A percentile compares a stretch with the other conserved stretches of the same genome.
Conservation (phyloP, 163 green algal genomes). For the Prototheca wickerhamii region DNA sequence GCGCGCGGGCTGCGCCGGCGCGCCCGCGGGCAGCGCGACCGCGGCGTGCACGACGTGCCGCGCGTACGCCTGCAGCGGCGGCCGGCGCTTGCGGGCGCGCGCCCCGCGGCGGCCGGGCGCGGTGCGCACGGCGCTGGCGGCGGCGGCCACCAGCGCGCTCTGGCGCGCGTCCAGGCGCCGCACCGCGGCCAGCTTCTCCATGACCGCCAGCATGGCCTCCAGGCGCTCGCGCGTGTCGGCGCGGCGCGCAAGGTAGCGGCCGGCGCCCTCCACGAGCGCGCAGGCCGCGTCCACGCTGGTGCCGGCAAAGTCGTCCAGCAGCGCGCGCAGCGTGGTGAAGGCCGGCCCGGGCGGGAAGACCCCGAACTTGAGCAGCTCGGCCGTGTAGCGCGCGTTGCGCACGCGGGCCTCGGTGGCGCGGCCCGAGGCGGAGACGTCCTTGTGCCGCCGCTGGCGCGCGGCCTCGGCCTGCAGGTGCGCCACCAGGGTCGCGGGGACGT, state of each 20-base stretch:
- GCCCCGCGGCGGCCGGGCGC: background rate
- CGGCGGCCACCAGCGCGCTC: constrained; percentile 67
- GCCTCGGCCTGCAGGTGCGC: constrained; percentile 58
- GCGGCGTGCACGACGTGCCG: constrained; percentile 70
- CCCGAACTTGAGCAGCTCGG: constrained; percentile 81
- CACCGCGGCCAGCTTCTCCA: constrained; percentile 75
- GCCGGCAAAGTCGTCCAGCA: constrained; percentile 46
- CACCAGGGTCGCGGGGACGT: constrained; percentile 41
- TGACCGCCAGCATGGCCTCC: constrained; percentile 72
- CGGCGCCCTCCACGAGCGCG: constrained; percentile 76
- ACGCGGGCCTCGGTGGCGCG: constrained; percentile 65
- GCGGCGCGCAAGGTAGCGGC: constrained; percentile 64
- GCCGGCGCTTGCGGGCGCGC: constrained; percentile 36
- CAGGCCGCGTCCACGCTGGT: constrained; percentile 77
- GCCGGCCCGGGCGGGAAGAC: constrained; percentile 45
- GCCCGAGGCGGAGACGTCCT: constrained; percentile 38
- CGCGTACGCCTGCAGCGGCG: constrained; percentile 72
- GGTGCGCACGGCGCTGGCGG: constrained; percentile 52
- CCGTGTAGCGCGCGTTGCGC: constrained; percentile 67
- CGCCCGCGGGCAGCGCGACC: constrained; percentile 27
- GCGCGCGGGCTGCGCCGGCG: too few relatives aligned
- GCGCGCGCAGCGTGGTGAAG: constrained; percentile 13
- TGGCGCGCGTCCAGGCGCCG: constrained; percentile 78
- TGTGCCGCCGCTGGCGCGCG: constrained; percentile 31
- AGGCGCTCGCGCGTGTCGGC: constrained; percentile 59